Conservation (phyloP, 495 filamentous ascomycete genomes). For the Podospora appendiculata region DNA sequence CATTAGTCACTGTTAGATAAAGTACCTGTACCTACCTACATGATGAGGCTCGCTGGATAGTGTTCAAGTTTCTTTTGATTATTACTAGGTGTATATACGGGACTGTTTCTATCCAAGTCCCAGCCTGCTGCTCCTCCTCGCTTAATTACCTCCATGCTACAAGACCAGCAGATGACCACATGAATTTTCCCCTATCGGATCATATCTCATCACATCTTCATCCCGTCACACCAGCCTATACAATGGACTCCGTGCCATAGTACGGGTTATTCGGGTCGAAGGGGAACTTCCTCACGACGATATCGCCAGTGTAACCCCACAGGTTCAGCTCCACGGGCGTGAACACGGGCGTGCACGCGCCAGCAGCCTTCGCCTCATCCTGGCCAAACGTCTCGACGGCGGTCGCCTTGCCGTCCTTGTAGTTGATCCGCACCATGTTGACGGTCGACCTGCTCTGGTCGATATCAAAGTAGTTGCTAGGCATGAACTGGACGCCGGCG, state of each 20-base stretch:
- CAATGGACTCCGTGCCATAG: conserved; percentile 18
- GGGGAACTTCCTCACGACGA: conserved; percentile 39
- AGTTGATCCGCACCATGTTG: conserved; percentile 37
- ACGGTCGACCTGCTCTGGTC: conserved; percentile 17
- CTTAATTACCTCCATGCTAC: no score
- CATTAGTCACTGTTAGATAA: no score
- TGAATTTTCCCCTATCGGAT: no score
- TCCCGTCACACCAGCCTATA: background rate
- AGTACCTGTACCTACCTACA: no score
- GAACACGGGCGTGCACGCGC: conserved; percentile 17
- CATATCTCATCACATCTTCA: no score
- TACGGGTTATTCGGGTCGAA: conserved; percentile 33
- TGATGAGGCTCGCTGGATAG: no score
- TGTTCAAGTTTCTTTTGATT: no score
- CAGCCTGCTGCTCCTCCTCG: no score
- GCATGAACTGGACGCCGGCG: conserved; percentile 33
- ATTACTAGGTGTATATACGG: no score
- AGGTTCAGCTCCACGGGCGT: conserved; percentile 19
- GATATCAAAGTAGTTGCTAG: conserved; percentile 31
- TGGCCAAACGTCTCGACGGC: conserved; percentile 32
- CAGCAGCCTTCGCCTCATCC: background rate
- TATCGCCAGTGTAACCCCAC: conserved; percentile 32
- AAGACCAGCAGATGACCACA: no score
- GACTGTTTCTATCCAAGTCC: no score
- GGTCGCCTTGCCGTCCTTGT: conserved; percentile 25